A percentile compares a stretch with the other conserved stretches of the same genome.
Conservation (phyloP, 345 rosid genomes). For the Iberis pinnata region DNA sequence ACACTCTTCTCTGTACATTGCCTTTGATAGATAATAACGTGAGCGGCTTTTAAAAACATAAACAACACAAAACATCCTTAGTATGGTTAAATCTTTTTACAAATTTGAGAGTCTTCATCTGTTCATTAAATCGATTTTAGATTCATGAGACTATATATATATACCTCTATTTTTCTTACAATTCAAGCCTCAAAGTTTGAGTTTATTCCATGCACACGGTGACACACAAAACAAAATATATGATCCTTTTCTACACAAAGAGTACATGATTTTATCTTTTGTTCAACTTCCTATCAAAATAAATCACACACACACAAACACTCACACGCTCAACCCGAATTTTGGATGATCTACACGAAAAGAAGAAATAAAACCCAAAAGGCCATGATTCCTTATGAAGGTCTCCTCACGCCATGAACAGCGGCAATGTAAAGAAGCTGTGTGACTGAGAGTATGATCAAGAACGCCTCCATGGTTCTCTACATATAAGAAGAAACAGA, state of each 20-base stretch:
- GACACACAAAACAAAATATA: slow-evolving; percentile 17
- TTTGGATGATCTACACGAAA: slow-evolving; percentile 15
- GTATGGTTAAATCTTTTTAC: neutral
- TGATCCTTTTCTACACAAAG: slow-evolving; percentile 25
- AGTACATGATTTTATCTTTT: slow-evolving; percentile 27
- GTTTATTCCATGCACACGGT: slow-evolving; percentile 25
- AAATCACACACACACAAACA: slow-evolving; percentile 13
- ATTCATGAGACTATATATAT: too few species aligned
- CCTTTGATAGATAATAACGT: slow-evolving; percentile 26
- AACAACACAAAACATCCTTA: slow-evolving; percentile 9
- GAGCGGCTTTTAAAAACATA: slow-evolving; percentile 20
- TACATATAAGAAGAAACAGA: slow-evolving; percentile 32
- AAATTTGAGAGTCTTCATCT: slow-evolving; percentile 13
- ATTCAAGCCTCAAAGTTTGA: slow-evolving; percentile 18
- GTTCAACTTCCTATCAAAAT: slow-evolving; percentile 11
- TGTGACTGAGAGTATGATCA: slow-evolving; percentile 77
- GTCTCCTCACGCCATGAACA: slow-evolving; percentile 44
- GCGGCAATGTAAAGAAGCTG: slow-evolving; percentile 79
- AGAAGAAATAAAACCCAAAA: neutral
- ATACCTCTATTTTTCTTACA: too few species aligned
- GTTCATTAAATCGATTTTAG: slow-evolving; percentile 17
- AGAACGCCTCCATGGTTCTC: slow-evolving; percentile 98
- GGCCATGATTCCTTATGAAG: slow-evolving; percentile 14
- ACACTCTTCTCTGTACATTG: slow-evolving; percentile 21
- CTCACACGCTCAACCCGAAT: slow-evolving; percentile 14